Evolutionary conservation across 2,329 filamentous ascomycete genomes (phyloP).

Genomic region (Ophiostoma montium): DNA sequence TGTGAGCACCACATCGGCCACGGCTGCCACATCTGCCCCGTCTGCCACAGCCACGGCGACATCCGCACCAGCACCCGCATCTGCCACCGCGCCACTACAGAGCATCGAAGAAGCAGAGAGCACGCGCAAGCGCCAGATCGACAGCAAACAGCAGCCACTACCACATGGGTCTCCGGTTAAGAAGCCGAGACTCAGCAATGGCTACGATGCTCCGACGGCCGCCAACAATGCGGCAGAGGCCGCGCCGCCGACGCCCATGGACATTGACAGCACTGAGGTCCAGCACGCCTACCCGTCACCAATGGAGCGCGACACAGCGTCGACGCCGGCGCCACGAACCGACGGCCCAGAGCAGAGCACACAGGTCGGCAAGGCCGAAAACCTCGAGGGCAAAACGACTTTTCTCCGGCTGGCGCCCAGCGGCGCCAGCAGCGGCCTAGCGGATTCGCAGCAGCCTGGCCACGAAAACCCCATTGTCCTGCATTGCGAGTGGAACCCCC

Average conservation of each 20-base stretch:
- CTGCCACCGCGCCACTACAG: constrained; percentile 9
- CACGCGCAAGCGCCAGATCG: constrained; percentile 36
- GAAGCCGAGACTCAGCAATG: constrained; percentile 46
- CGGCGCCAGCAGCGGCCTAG: constrained; percentile 20
- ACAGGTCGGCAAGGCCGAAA: constrained; percentile 49
- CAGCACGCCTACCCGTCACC: constrained; percentile 54
- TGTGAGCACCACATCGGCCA: background rate
- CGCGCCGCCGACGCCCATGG: constrained; percentile 35
- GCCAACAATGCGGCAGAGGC: constrained; percentile 21
- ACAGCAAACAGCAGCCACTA: constrained; percentile 30
- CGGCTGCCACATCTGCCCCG: background rate
- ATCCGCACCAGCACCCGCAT: constrained; percentile 8
- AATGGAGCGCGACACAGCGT: constrained; percentile 40
- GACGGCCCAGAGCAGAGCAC: constrained; percentile 50
- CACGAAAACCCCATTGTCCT: constrained; percentile 46
- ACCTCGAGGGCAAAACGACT: constrained; percentile 43
- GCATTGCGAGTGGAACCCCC: constrained; percentile 56
- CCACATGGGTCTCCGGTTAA: constrained; percentile 44
- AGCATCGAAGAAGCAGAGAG: constrained; percentile 26
- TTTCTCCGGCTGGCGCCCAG: constrained; percentile 39
- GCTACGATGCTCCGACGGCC: constrained; percentile 33
- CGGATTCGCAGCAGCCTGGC: constrained; percentile 12
- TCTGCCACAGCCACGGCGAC: background rate
- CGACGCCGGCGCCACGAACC: constrained; percentile 39
- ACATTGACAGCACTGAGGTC: constrained; percentile 36